A percentile compares a stretch with the other conserved stretches of the same genome.
phyloP scores from a whole-genome alignment of 331 rosid species.

The Acacia concinna region DNA sequence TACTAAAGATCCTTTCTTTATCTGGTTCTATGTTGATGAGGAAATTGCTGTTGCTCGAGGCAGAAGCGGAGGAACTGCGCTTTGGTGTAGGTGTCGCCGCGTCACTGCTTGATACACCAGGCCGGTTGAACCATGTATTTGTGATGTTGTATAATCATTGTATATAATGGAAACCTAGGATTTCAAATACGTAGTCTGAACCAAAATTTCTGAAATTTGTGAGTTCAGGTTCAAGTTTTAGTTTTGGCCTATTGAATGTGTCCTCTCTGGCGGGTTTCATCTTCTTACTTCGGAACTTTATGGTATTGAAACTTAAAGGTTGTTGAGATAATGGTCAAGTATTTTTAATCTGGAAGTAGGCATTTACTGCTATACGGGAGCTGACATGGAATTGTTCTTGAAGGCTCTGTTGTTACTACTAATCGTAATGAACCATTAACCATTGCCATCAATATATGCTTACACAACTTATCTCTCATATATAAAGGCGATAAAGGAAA shows the following conservation, averaged over 20 bases:
- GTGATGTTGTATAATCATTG: neutral
- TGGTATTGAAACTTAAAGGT: neutral
- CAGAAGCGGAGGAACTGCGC: neutral
- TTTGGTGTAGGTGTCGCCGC: neutral
- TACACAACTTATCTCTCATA: neutral
- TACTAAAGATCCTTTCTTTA: slow-evolving; percentile 81
- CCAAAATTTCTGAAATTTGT: neutral
- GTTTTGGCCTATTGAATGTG: neutral
- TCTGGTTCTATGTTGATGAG: slow-evolving; percentile 78
- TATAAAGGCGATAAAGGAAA: neutral
- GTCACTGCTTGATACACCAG: neutral
- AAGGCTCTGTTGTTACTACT: neutral
- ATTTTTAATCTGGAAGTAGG: neutral
- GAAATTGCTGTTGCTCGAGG: slow-evolving; percentile 5
- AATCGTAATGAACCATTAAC: neutral
- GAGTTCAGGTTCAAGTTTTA: neutral
- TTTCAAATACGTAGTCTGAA: neutral
- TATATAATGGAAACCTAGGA: neutral
- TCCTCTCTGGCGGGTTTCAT: neutral
- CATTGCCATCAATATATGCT: neutral
- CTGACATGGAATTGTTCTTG: neutral
- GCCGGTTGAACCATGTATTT: neutral
- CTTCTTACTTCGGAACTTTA: neutral
- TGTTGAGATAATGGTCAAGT: neutral
- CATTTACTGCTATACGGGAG: neutral